Evolutionary conservation across 1,284 basidiomycete species (phyloP).

Genomic region (Ganoderma meredithae): DNA sequence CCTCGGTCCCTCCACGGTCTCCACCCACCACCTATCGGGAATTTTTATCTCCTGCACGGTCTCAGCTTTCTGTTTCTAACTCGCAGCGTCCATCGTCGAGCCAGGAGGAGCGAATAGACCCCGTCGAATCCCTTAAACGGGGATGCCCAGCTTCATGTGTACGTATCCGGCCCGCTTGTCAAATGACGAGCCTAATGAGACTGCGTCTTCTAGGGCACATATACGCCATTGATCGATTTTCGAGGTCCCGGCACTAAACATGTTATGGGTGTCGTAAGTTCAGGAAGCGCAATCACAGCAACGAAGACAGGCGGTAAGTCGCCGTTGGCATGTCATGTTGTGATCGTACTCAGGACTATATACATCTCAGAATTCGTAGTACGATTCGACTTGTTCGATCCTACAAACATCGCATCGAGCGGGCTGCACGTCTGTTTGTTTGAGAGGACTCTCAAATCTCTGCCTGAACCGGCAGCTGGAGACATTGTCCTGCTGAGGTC

Average conservation of each 20-base stretch:
- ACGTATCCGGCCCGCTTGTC: neutral
- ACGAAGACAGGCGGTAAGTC: conserved; percentile 33
- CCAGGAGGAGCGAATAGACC: neutral
- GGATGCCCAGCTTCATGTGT: conserved; percentile 11
- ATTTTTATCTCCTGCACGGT: neutral
- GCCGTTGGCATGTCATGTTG: neutral
- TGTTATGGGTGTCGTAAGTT: conserved; percentile 37
- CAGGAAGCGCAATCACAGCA: conserved; percentile 8
- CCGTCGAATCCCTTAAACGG: conserved; percentile 5
- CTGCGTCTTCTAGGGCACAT: conserved; percentile 20
- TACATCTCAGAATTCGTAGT: conserved; percentile 12
- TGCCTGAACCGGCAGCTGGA: conserved; percentile 54
- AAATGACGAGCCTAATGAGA: neutral
- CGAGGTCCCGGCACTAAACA: conserved; percentile 20
- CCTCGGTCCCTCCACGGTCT: neutral
- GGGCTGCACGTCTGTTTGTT: conserved; percentile 59
- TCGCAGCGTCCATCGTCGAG: neutral
- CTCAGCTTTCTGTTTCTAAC: neutral
- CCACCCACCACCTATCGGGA: neutral
- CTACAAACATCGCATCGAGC: conserved; percentile 45
- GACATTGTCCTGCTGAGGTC: conserved; percentile 53
- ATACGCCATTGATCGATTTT: conserved; percentile 29
- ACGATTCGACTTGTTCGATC: conserved; percentile 48
- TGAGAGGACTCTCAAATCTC: conserved; percentile 52
- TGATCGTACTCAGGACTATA: neutral